Conservation (phyloP, 2,329 filamentous ascomycete genomes). For the Fusarium penzigii region DNA sequence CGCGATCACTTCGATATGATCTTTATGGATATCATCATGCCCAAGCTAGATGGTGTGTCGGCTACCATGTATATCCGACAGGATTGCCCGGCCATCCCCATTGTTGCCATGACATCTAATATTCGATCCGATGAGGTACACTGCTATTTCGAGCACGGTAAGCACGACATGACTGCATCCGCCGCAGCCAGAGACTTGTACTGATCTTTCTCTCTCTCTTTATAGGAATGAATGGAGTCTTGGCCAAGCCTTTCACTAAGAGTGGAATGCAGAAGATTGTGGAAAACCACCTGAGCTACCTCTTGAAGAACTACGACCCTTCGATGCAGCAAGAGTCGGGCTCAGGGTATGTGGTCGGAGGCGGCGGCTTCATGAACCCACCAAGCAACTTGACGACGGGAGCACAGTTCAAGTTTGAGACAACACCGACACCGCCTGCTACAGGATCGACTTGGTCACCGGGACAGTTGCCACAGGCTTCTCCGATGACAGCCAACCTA, state of each 20-base stretch:
- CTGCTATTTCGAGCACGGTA: slow-evolving; percentile 96
- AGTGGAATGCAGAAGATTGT: slow-evolving; percentile 83
- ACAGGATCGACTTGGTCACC: slow-evolving; percentile 54
- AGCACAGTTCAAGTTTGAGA: slow-evolving; percentile 50
- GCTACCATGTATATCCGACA: slow-evolving; percentile 92
- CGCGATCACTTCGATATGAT: slow-evolving; percentile 63
- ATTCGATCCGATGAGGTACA: slow-evolving; percentile 95
- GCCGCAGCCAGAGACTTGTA: slow-evolving; percentile 5
- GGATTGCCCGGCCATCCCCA: slow-evolving; percentile 77
- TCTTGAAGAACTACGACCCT: slow-evolving; percentile 66
- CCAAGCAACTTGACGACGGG: slow-evolving; percentile 27
- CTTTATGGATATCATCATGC: slow-evolving; percentile 97
- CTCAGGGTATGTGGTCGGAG: slow-evolving; percentile 35
- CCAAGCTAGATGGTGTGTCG: slow-evolving; percentile 89
- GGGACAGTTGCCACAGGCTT: slow-evolving; percentile 51
- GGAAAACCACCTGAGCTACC: slow-evolving; percentile 82
- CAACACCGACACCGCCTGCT: slow-evolving; percentile 55
- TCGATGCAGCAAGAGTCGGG: slow-evolving; percentile 44
- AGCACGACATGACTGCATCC: slow-evolving; percentile 35
- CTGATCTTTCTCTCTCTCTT: slow-evolving; percentile 3
- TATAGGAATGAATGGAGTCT: slow-evolving; percentile 96
- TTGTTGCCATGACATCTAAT: slow-evolving; percentile 98
- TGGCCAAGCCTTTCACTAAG: slow-evolving; percentile 95
- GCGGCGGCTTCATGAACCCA: slow-evolving; percentile 38
- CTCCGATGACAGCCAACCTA: slow-evolving; percentile 43